A percentile compares a stretch with the other conserved stretches of the same genome.
These are phyloP conservation scores for Ophiostoma pallidulum DNA, from an alignment of 2,329 filamentous ascomycete genomes.

Conservation along the genomic window DNA sequence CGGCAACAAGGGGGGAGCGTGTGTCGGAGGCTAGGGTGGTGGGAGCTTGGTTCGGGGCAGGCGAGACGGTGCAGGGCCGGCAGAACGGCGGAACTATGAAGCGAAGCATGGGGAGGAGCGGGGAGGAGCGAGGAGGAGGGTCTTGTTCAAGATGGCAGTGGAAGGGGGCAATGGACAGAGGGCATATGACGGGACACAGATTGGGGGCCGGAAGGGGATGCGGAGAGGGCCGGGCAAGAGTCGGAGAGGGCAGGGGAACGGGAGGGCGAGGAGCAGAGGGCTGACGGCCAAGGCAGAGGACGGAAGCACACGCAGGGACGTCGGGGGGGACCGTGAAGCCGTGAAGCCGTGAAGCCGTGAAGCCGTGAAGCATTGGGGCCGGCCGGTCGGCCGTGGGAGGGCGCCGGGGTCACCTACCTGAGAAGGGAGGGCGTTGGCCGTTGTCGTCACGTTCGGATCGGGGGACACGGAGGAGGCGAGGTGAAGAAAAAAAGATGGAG, in stretches of 20 bases:
- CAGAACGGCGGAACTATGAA: too few relatives aligned
- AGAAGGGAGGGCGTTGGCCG: constrained; percentile 3
- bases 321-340: too few relatives aligned
- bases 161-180: too few relatives aligned
- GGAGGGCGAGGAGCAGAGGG: not conserved
- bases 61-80: too few relatives aligned
- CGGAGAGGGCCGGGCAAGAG: not conserved
- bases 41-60: not conserved
- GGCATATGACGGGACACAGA: too few relatives aligned
- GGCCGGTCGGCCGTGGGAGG: not conserved
- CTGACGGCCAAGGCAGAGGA: not conserved
- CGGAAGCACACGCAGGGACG: not conserved
- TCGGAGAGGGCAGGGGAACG: not conserved
- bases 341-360: too few relatives aligned
- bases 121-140: too few relatives aligned
- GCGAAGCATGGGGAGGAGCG: too few relatives aligned
- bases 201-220: not conserved
- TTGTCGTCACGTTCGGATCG: constrained; percentile 8
- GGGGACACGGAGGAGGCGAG: constrained; percentile 8
- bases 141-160: too few relatives aligned
- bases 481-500: constrained; percentile 10
- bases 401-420: not conserved
- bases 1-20: not conserved
- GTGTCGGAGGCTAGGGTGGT: not conserved
- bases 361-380: not conserved